Percentiles rank a stretch among this genome's conserved stretches.
Evolutionary conservation across 2,329 filamentous ascomycete species (phyloP).

Genomic region (Aureobasidium sp.): DNA sequence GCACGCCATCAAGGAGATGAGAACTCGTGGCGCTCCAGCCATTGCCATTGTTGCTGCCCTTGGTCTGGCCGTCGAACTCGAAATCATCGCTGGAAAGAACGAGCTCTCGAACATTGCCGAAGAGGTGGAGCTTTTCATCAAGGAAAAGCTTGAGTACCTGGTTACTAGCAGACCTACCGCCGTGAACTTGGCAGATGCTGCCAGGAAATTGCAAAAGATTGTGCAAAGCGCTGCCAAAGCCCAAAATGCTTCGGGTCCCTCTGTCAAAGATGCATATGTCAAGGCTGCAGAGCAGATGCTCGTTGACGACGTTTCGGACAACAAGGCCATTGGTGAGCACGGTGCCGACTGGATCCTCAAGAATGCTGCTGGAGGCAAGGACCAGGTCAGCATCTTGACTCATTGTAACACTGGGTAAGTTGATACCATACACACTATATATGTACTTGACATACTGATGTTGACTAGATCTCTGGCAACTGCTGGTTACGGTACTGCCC

Average conservation of each 20-base stretch:
- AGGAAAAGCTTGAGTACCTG: conserved; percentile 74
- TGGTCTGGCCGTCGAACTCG: conserved; percentile 76
- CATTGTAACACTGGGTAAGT: conserved; percentile 91
- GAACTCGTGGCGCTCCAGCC: conserved; percentile 74
- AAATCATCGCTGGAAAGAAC: conserved; percentile 38
- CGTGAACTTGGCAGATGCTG: conserved; percentile 88
- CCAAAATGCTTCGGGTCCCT: conserved; percentile 39
- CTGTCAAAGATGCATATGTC: conserved; percentile 65
- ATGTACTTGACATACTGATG: background rate
- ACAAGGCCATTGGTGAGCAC: conserved; percentile 73
- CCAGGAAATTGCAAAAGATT: conserved; percentile 64
- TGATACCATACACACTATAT: background rate
- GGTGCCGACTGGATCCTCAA: conserved; percentile 76
- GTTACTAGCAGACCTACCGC: conserved; percentile 87
- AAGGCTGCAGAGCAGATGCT: conserved; percentile 79
- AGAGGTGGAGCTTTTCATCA: conserved; percentile 61
- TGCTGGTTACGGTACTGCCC: conserved; percentile 91
- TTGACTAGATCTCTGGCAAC: conserved; percentile 71
- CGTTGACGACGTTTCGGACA: conserved; percentile 77
- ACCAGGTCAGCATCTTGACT: conserved; percentile 73
- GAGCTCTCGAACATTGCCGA: conserved; percentile 48
- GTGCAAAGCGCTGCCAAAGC: conserved; percentile 46
- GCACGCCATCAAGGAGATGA: conserved; percentile 76
- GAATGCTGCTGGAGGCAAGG: conserved; percentile 47
- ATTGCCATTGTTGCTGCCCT: conserved; percentile 97